phyloP scores from a whole-genome alignment of 495 filamentous ascomycete genomes.

The Jackrogersella minutella region DNA sequence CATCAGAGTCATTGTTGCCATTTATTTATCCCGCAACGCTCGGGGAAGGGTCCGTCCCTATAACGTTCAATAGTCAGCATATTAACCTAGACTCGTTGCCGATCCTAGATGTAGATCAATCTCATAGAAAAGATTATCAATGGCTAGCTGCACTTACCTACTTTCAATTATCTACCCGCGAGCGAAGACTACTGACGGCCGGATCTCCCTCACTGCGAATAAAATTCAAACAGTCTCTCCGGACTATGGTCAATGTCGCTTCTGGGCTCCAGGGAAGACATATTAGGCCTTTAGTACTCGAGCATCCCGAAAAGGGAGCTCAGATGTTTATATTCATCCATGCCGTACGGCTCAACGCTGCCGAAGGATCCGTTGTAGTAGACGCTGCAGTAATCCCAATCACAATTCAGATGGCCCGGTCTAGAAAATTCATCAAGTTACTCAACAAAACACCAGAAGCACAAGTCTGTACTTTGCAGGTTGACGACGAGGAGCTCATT shows the following conservation, averaged over 20 bases:
- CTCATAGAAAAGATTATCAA: conserved; percentile 31
- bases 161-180: conserved; percentile 51
- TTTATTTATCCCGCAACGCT: conserved; percentile 45
- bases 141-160: conserved; percentile 51
- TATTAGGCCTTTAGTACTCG: conserved; percentile 50
- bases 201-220: conserved; percentile 37
- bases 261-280: conserved; percentile 51
- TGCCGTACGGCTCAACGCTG: conserved; percentile 51
- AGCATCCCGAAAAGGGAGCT: conserved; percentile 38
- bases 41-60: conserved; percentile 27
- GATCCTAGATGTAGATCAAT: conserved; percentile 43
- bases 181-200: conserved; percentile 44
- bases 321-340: conserved; percentile 54
- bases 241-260: conserved; percentile 54
- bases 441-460: conserved; percentile 39
- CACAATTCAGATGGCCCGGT: conserved; percentile 36
- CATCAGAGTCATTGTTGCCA: conserved; percentile 30
- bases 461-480: conserved; percentile 42
- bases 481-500: conserved; percentile 53
- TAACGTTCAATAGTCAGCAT: conserved; percentile 50
- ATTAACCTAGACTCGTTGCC: conserved; percentile 55
- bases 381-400: conserved; percentile 60
- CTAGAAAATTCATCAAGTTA: conserved; percentile 42
- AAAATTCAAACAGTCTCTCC: conserved; percentile 60
- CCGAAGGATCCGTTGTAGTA: conserved; percentile 53